Percentiles rank a stretch among this genome's conserved stretches.
Evolutionary conservation across 2,329 filamentous ascomycete genomes (phyloP).

Genomic region (Cordyceps cicadae): DNA sequence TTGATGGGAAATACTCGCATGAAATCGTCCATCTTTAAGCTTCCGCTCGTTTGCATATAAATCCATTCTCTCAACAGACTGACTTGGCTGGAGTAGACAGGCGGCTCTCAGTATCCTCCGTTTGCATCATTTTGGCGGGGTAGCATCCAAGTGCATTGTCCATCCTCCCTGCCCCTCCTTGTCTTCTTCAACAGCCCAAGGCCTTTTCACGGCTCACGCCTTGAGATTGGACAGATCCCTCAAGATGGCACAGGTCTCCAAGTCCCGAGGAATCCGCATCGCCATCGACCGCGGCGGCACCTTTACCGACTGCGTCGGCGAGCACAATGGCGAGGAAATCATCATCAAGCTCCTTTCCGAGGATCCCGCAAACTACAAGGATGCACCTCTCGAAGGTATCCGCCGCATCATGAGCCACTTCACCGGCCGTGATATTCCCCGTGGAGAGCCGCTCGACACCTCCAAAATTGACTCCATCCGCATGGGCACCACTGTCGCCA

Average conservation of each 20-base stretch:
- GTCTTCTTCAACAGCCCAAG: not conserved
- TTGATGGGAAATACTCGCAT: not conserved
- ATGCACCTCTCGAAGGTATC: conserved; percentile 87
- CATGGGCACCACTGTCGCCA: conserved; percentile 94
- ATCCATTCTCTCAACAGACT: too few relatives aligned
- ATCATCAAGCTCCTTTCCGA: conserved; percentile 85
- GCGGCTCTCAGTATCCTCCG: too few relatives aligned
- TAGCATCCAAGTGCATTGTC: not conserved
- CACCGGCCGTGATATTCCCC: conserved; percentile 64
- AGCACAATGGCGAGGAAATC: conserved; percentile 68
- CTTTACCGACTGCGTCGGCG: conserved; percentile 88
- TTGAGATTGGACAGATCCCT: not conserved
- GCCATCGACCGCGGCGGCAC: conserved; percentile 77
- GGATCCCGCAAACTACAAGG: conserved; percentile 81
- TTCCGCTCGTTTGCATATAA: too few relatives aligned
- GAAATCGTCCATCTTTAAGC: not conserved
- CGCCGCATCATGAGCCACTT: conserved; percentile 76
- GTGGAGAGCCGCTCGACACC: conserved; percentile 73
- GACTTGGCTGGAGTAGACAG: too few relatives aligned
- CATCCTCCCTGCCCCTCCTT: not conserved
- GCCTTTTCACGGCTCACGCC: conserved; percentile 5
- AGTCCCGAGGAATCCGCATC: conserved; percentile 58
- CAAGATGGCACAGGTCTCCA: conserved; percentile 28
- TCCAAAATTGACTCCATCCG: conserved; percentile 80
- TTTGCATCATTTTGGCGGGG: not conserved